Evolutionary conservation across 1,284 basidiomycete species (phyloP).

Genomic region (Salmacisia buchloeana): DNA sequence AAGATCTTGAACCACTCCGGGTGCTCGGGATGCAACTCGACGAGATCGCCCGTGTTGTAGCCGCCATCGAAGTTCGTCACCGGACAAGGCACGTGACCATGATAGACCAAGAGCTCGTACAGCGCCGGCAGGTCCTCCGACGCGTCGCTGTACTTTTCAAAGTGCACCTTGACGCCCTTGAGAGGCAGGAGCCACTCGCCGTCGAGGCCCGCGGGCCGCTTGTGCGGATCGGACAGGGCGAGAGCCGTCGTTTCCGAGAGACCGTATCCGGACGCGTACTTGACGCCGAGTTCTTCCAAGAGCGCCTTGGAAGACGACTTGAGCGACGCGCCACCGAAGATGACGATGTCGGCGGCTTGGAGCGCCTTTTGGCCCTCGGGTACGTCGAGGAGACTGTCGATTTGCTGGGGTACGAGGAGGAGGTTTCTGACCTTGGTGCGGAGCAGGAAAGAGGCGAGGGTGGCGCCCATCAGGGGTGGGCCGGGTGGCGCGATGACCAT

Average conservation of each 20-base stretch:
- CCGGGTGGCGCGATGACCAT: background rate
- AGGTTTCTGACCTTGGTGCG: background rate
- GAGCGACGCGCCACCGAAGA: background rate
- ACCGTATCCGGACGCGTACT: background rate
- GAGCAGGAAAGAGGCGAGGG: background rate
- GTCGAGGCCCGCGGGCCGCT: background rate
- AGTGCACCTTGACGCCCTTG: background rate
- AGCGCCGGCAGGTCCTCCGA: background rate
- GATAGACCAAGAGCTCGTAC: background rate
- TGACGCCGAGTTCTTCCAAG: background rate
- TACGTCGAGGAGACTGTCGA: background rate
- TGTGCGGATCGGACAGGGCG: background rate
- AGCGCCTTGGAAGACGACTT: background rate
- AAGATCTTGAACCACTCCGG: constrained; percentile 3
- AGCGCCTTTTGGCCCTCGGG: background rate
- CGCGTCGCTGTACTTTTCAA: background rate
- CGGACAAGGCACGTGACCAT: background rate
- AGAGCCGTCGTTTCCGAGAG: background rate
- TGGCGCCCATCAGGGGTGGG: background rate
- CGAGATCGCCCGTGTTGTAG: background rate
- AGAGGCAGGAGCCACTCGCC: background rate
- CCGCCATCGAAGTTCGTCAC: background rate
- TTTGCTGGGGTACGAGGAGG: background rate
- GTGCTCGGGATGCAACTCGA: background rate
- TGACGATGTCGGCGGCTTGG: background rate